Evolutionary conservation across 768 basidiomycete genomes (phyloP).

Genomic region (Calocybe cyanea): DNA sequence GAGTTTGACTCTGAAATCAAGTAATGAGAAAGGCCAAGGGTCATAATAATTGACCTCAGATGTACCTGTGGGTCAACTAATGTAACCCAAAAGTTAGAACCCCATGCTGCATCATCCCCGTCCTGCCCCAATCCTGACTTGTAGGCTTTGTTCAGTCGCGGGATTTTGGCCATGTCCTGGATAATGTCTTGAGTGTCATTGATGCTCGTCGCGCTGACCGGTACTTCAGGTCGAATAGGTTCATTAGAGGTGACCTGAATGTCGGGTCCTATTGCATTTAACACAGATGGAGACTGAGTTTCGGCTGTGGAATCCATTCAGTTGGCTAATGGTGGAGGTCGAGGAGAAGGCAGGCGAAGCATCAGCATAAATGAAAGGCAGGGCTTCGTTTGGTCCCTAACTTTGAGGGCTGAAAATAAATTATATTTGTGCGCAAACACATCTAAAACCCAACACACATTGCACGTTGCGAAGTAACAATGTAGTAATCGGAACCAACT

Average conservation of each 20-base stretch:
- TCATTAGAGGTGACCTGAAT: conserved; percentile 3
- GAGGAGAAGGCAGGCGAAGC: conserved; percentile 4
- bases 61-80: conserved; percentile 84
- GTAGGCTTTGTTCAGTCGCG: conserved; percentile 9
- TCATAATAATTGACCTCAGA: neutral
- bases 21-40: neutral
- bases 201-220: neutral
- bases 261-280: conserved; percentile 4
- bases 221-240: neutral
- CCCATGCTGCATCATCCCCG: conserved; percentile 63
- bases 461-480: neutral
- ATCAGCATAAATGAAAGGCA: conserved; percentile 2
- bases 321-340: neutral
- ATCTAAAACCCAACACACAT: neutral
- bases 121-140: conserved; percentile 26
- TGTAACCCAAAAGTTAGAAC: conserved; percentile 93
- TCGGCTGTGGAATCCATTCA: conserved; percentile 7
- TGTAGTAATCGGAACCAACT: neutral
- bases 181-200: neutral
- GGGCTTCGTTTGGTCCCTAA: no score
- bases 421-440: neutral
- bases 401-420: neutral
- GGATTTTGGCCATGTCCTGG: conserved; percentile 1
- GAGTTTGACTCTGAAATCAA: conserved; percentile 47
- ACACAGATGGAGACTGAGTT: conserved; percentile 1